Base-by-base conservation (phyloP, 108 stramenopile genomes). In the Nitzschia sp. region DNA sequence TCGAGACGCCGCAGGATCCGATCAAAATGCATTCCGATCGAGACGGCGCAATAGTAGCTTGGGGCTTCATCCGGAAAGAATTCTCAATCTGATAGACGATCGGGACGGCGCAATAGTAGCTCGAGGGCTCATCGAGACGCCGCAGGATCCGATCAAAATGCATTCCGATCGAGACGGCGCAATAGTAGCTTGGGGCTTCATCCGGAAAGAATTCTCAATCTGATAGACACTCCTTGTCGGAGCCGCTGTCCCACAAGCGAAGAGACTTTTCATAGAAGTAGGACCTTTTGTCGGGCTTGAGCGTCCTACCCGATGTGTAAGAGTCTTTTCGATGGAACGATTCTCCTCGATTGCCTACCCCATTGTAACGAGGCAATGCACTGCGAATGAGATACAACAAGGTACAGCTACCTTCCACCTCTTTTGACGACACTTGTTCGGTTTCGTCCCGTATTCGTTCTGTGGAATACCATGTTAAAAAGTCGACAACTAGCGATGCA, bases 1-100 rank as follows among this genome's bases (percentile, higher is more conserved):
- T 61, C 64, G 32, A 86, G 55, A 2, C 82, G 72, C n/a, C 36
- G 36, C 18, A 81, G 48, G 38, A 87, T 82, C 0, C 65, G 70
- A 24, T 68, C 31, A 26, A 82, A 71, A 21, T 71, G 82, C 72
- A 84, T 84, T 6, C 49, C 38, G 1, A 81, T n/a, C 1, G 86
- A 83, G 23, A 87, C 81, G 24, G 80, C 80, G 47, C 78, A 79
- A 19, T 31, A 56, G 60, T 87, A 87, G 19, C 76, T 63, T 24
- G 86, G 86, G n/a, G 75, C 83, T 18, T 42, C 46, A 1, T 66
- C 68, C 33, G 79, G 81, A 1, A 71, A 80, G 2, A 87, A 47
- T 8, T 35, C 3, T 15, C 49, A 53, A 11, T 26, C 8, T 28
- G 55, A 67, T 0, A 13, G 13, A 15, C 34, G 6, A 23, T 67